Evolutionary conservation across 768 basidiomycete genomes (phyloP).

Genomic region (Trametes coccinea): DNA sequence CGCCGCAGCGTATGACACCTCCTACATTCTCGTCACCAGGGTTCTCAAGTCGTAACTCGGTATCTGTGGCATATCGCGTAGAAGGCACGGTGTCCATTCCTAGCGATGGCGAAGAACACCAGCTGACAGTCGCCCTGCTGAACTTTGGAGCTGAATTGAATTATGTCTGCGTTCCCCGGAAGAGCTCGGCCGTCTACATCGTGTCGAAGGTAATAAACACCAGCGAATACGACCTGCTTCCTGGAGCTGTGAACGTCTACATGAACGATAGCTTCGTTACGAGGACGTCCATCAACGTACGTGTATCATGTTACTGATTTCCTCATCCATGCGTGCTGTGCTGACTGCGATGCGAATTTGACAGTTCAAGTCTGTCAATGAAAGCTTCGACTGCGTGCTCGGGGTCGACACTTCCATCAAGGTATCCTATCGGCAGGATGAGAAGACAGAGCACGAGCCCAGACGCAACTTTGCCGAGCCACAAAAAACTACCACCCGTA

Average conservation of each 20-base stretch:
- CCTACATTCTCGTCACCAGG: not conserved
- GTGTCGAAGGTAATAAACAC: constrained; percentile 56
- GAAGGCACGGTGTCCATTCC: constrained; percentile 52
- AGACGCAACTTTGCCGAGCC: constrained; percentile 47
- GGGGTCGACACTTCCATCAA: constrained; percentile 40
- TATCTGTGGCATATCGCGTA: constrained; percentile 53
- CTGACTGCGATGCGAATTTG: too few species aligned
- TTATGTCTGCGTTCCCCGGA: constrained; percentile 51
- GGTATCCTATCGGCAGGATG: constrained; percentile 42
- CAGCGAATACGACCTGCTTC: constrained; percentile 55
- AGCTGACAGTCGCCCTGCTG: constrained; percentile 52
- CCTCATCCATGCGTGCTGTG: too few species aligned
- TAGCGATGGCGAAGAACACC: constrained; percentile 54
- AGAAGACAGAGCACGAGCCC: constrained; percentile 37
- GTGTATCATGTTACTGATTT: constrained; percentile 12
- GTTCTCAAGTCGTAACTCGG: constrained; percentile 43
- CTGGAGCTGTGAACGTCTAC: constrained; percentile 55
- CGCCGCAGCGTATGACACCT: too few species aligned
- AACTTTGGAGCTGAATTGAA: constrained; percentile 47
- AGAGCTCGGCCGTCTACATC: constrained; percentile 45
- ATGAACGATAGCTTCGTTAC: constrained; percentile 59
- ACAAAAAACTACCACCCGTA: constrained; percentile 46
- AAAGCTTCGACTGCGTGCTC: constrained; percentile 56
- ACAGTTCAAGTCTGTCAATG: constrained; percentile 44
- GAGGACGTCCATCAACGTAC: constrained; percentile 48